Evolutionary conservation across 768 basidiomycete species (phyloP).

Genomic region (Suillus bovinus): DNA sequence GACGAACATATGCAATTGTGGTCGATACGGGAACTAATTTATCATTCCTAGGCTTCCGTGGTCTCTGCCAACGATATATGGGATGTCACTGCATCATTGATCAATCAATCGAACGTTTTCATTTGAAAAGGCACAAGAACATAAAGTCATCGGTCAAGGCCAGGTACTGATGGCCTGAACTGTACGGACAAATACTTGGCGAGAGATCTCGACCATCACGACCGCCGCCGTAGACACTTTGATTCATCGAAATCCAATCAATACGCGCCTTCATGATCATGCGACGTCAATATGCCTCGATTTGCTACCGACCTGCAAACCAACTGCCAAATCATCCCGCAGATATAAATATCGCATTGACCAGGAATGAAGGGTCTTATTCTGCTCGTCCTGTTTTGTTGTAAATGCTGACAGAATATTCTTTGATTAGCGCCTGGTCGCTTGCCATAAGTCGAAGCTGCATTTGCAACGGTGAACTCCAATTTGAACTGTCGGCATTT

Average conservation of each 20-base stretch:
- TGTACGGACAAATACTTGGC: background rate
- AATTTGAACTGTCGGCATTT: background rate
- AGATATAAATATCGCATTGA: background rate
- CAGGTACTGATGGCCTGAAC: background rate
- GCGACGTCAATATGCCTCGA: background rate
- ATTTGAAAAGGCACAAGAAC: background rate
- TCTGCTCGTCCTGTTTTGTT: background rate
- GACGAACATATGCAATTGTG: background rate
- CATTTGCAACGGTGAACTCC: background rate
- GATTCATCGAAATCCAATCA: background rate
- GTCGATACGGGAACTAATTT: background rate
- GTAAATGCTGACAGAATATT: background rate
- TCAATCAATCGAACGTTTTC: slow-evolving; percentile 4
- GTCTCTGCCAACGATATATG: background rate
- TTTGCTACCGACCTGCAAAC: background rate
- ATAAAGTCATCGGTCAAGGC: background rate
- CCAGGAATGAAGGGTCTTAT: background rate
- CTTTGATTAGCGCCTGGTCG: slow-evolving; percentile 2
- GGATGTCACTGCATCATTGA: background rate
- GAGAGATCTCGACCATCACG: background rate
- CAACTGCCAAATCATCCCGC: background rate
- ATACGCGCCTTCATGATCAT: background rate
- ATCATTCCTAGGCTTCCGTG: background rate
- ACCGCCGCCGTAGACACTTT: background rate
- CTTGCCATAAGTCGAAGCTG: background rate